phyloP scores from a whole-genome alignment of 208 protist genomes.

The Leishmania aethiopica region DNA sequence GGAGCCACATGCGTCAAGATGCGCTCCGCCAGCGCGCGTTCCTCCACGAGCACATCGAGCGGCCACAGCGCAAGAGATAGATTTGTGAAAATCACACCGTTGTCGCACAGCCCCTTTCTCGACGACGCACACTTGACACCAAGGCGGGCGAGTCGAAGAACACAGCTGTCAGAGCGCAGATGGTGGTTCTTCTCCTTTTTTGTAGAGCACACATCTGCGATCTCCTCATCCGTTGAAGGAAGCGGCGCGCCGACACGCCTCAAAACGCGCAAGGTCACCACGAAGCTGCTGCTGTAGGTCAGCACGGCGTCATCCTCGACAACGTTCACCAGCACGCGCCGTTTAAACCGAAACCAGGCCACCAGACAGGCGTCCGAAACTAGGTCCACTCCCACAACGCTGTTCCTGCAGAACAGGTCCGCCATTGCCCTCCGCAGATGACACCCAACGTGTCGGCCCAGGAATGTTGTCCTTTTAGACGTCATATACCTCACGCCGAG shows the following conservation, averaged over 20 bases:
- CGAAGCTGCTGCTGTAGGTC: constrained; percentile 51
- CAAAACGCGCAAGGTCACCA: constrained; percentile 11
- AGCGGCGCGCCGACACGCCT: constrained; percentile 2
- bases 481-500: constrained; percentile 50
- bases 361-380: constrained; percentile 24
- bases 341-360: constrained; percentile 33
- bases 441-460: constrained; percentile 30
- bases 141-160: constrained; percentile 3
- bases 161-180: not conserved
- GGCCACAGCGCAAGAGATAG: constrained; percentile 37
- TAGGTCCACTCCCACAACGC: constrained; percentile 25
- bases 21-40: constrained; percentile 35
- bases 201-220: not conserved
- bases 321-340: constrained; percentile 38
- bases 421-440: constrained; percentile 39
- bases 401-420: constrained; percentile 46
- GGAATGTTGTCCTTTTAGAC: constrained; percentile 31
- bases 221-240: not conserved
- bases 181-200: not conserved
- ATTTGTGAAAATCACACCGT: constrained; percentile 7
- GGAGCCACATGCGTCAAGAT: constrained; percentile 34
- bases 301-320: constrained; percentile 46
- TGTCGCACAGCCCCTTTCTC: constrained; percentile 12
- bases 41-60: constrained; percentile 25
- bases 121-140: constrained; percentile 16